Base-by-base conservation (phyloP, 2,329 filamentous ascomycete genomes). In the Pestalotiopsis sp. region DNA sequence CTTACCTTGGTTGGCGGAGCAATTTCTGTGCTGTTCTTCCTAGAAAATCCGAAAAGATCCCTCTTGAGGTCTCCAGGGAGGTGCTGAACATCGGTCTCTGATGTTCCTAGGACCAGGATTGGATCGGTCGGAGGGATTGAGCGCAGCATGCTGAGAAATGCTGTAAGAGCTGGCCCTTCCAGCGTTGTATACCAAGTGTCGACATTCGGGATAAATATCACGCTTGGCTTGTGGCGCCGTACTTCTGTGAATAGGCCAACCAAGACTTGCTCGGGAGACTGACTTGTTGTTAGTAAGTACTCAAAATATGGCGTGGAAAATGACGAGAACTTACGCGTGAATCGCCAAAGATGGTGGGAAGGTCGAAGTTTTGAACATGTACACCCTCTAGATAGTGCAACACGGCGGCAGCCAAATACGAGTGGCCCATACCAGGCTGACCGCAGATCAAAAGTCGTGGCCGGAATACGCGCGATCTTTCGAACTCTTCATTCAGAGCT, bases 321-420 rank as follows among this genome's bases (percentile, higher is more conserved):
- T 7, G 10, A 14, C 10, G 17, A 65, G 69, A 24, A 81, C 87
- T 81, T 83, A 90, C 90, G 73, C 93, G 88, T 70, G 92, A 90
- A 76, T 99, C 96, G 67, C 92, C 93, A 68, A 97, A 85, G 67
- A 99, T 85, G 17, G 92, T 96, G 0, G 94, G 90, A 67, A 99
- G 86, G 78, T 98, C 97, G 78, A 99, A 97, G 66, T 92, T 94
- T 77, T 98, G 94, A 2, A 99, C 93, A 80, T 98, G 94, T 2
- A 98, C 86, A 30, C 94, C 94, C 80, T 99, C 96, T 66, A 99
- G 91, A 76, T 97, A 91, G 78, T 97, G 94, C 71, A 98, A 83
- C 64, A 98, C 83, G 4, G 95, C 96, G 61, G 91, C 90, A 38
- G 93, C 90, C 52, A 99, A 84, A 74, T 99, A 98, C 62, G 91